These are phyloP conservation scores for Pyrus communis DNA, from an alignment of 306 rosid genomes.

Conservation along the genomic window DNA sequence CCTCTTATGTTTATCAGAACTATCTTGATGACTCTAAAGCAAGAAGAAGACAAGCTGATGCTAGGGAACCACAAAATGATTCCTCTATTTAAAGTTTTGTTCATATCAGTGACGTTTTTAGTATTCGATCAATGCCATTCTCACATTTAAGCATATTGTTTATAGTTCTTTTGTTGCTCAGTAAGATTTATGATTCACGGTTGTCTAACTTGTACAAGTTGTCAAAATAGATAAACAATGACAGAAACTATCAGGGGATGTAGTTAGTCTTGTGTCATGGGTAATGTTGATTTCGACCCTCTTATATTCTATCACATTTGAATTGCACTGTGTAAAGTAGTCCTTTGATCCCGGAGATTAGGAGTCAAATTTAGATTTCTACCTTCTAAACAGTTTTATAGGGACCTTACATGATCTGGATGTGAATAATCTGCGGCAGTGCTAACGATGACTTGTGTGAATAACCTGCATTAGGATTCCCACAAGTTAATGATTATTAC, in stretches of 20 bases:
- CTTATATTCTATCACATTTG: too few species aligned
- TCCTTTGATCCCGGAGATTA: too few species aligned
- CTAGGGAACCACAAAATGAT: conserved; percentile 18
- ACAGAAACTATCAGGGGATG: background rate
- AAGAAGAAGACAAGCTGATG: conserved; percentile 20
- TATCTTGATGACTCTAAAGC: conserved; percentile 60
- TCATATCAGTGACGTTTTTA: background rate
- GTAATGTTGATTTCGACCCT: background rate
- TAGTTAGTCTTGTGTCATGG: background rate
- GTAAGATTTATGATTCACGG: background rate
- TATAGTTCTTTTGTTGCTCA: background rate
- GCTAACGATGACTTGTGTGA: too few species aligned
- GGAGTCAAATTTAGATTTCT: background rate
- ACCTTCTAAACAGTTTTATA: background rate
- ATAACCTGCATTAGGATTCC: too few species aligned
- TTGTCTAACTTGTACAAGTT: background rate
- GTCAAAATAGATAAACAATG: background rate
- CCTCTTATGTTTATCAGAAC: conserved; percentile 71
- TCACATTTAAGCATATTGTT: background rate
- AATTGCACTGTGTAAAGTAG: too few species aligned
- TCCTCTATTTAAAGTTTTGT: background rate
- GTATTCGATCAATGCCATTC: background rate
- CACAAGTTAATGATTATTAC: too few species aligned
- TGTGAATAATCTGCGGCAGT: background rate
- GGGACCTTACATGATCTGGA: background rate